phyloP scores from a whole-genome alignment of 805 yeast genomes.

The Metschnikowia gelsemii region DNA sequence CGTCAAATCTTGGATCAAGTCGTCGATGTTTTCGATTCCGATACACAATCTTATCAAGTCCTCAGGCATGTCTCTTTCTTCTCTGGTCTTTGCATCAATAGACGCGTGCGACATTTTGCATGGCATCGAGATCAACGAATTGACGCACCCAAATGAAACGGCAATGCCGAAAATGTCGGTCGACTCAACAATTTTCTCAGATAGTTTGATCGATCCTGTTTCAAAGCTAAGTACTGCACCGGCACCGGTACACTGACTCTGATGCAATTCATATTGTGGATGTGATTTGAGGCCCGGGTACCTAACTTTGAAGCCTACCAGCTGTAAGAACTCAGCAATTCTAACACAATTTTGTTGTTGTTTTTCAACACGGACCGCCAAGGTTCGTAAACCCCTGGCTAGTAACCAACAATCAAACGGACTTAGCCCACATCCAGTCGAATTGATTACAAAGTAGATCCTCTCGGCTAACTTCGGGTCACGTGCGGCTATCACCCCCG shows the following conservation, averaged over 20 bases:
- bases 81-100: conserved; percentile 81
- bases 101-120: conserved; percentile 98
- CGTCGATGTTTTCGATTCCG: conserved; percentile 84
- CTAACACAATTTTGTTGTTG: conserved; percentile 79
- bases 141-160: conserved; percentile 92
- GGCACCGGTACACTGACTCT: conserved; percentile 72
- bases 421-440: conserved; percentile 87
- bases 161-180: conserved; percentile 82
- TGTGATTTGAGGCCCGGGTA: conserved; percentile 83
- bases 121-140: conserved; percentile 89
- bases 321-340: conserved; percentile 71
- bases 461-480: conserved; percentile 62
- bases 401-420: conserved; percentile 94
- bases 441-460: conserved; percentile 74
- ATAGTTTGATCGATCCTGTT: conserved; percentile 68
- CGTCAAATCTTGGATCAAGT: conserved; percentile 76
- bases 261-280: conserved; percentile 79
- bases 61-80: conserved; percentile 88
- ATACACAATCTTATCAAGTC: conserved; percentile 87
- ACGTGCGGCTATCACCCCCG: conserved; percentile 81
- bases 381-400: conserved; percentile 83
- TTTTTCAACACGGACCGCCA: conserved; percentile 81
- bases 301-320: conserved; percentile 71
- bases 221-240: conserved; percentile 91
- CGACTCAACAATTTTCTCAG: conserved; percentile 71